A percentile compares a stretch with the other conserved stretches of the same genome.
Conservation (phyloP, 2,329 filamentous ascomycete genomes). For the Claviceps citrina region DNA sequence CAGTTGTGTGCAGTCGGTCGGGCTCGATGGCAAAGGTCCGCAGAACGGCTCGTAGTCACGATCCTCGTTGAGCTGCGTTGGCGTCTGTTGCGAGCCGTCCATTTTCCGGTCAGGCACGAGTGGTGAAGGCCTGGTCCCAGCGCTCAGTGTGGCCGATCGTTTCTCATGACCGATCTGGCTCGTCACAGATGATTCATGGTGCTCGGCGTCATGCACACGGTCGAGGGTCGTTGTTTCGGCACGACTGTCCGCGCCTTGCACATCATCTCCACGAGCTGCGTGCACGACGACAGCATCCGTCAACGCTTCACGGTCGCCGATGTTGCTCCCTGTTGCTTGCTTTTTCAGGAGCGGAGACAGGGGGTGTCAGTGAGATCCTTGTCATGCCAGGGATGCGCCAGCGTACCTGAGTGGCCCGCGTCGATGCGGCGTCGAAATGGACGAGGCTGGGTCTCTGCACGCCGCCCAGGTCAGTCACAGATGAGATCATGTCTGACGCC, state of each 20-base stretch:
- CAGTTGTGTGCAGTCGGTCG: slow-evolving; percentile 13
- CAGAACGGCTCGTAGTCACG: slow-evolving; percentile 38
- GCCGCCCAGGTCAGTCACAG: too few relatives aligned
- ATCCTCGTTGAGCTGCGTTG: slow-evolving; percentile 40
- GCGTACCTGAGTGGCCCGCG: slow-evolving; percentile 1
- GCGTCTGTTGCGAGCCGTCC: slow-evolving; percentile 35
- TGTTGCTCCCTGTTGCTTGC: slow-evolving; percentile 3
- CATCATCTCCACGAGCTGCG: background rate
- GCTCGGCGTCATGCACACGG: background rate
- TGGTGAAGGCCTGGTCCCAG: background rate
- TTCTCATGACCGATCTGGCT: slow-evolving; percentile 8
- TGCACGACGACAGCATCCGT: background rate
- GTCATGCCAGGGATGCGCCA: background rate
- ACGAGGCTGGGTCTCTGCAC: slow-evolving; percentile 2
- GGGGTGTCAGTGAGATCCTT: slow-evolving; percentile 3
- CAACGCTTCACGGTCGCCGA: slow-evolving; percentile 1
- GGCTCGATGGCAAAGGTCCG: slow-evolving; percentile 15
- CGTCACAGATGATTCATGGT: background rate
- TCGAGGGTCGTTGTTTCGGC: slow-evolving; percentile 2
- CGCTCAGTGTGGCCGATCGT: background rate
- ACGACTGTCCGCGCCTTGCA: slow-evolving; percentile 1
- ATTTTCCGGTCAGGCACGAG: slow-evolving; percentile 14
- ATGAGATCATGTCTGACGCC: background rate
- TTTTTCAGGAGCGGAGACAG: slow-evolving; percentile 2
- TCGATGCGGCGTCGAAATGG: background rate